Conservation (phyloP, 495 filamentous ascomycete species). For the Monascus purpureus region DNA sequence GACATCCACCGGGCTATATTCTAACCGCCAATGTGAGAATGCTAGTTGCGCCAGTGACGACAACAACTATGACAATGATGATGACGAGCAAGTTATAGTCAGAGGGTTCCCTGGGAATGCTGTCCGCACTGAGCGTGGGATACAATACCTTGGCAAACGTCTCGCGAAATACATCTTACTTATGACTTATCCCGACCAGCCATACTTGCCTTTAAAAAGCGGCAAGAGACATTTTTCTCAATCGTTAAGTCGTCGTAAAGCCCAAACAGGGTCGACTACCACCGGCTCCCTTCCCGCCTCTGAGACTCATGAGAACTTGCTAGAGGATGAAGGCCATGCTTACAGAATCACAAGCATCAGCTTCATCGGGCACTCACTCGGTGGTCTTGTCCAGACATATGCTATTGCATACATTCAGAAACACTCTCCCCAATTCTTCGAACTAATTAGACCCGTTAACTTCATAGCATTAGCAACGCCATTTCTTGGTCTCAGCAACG, state of each 20-base stretch:
- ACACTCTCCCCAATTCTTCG: conserved; percentile 83
- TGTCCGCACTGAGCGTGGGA: conserved; percentile 79
- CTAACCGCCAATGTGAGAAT: conserved; percentile 28
- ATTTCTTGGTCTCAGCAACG: conserved; percentile 86
- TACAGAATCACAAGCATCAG: conserved; percentile 93
- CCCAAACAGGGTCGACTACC: conserved; percentile 4
- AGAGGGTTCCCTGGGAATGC: conserved; percentile 85
- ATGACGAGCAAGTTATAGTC: conserved; percentile 86
- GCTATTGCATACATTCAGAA: conserved; percentile 97
- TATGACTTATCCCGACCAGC: conserved; percentile 87
- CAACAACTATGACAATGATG: conserved; percentile 33
- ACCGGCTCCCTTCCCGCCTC: conserved; percentile 1
- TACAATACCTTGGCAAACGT: conserved; percentile 91
- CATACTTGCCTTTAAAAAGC: conserved; percentile 58
- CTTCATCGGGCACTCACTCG: conserved; percentile 87
- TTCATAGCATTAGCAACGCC: conserved; percentile 88
- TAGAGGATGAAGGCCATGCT: conserved; percentile 32
- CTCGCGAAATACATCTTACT: conserved; percentile 80
- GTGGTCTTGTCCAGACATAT: conserved; percentile 85
- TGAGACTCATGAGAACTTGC: conserved; percentile 4
- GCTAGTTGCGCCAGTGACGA: not conserved
- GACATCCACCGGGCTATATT: no score
- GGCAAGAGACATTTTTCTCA: conserved; percentile 27
- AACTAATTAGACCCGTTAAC: conserved; percentile 75
- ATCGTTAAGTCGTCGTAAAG: conserved; percentile 18